Evolutionary conservation across 352 stramenopile genomes (phyloP).

Genomic region (Phytophthora citricola): DNA sequence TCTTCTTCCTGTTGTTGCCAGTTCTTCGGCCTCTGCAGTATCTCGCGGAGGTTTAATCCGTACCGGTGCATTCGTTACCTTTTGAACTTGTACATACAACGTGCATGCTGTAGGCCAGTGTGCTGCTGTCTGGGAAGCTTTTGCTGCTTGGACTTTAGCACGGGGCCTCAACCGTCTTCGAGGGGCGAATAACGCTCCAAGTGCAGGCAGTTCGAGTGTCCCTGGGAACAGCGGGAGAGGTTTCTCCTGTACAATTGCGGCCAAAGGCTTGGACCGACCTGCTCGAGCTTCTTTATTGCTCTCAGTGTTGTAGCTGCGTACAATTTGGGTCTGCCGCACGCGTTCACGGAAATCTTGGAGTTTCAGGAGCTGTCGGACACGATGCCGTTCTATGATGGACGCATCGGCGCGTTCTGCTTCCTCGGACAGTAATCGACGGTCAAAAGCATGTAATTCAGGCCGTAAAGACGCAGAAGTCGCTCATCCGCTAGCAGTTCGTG

Average conservation of each 20-base stretch:
- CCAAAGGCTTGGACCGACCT: constrained; percentile 37
- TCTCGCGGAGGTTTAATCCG: constrained; percentile 38
- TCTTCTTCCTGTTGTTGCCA: constrained; percentile 12
- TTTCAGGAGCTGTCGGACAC: constrained; percentile 53
- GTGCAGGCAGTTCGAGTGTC: constrained; percentile 62
- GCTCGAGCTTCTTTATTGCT: constrained; percentile 29
- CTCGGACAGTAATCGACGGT: constrained; percentile 53
- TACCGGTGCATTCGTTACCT: constrained; percentile 77
- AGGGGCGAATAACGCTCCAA: constrained; percentile 64
- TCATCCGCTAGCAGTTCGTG: constrained; percentile 65
- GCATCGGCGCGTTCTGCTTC: constrained; percentile 42
- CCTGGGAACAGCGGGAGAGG: constrained; percentile 80
- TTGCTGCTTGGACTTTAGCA: constrained; percentile 28
- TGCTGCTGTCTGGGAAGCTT: constrained; percentile 14
- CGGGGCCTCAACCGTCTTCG: constrained; percentile 59
- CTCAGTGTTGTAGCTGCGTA: constrained; percentile 31
- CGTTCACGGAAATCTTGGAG: constrained; percentile 74
- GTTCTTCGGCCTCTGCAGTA: constrained; percentile 20
- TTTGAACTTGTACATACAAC: constrained; percentile 87
- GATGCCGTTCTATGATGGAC: constrained; percentile 59
- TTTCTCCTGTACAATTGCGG: constrained; percentile 87
- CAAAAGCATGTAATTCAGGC: constrained; percentile 66
- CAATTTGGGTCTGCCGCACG: constrained; percentile 43
- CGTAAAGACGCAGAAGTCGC: constrained; percentile 67
- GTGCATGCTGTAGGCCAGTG: constrained; percentile 73